Percentiles rank a stretch among this genome's conserved stretches.
These are phyloP conservation scores for Ogataea populi-albae DNA, from an alignment of 805 yeast species.

Conservation along the genomic window DNA sequence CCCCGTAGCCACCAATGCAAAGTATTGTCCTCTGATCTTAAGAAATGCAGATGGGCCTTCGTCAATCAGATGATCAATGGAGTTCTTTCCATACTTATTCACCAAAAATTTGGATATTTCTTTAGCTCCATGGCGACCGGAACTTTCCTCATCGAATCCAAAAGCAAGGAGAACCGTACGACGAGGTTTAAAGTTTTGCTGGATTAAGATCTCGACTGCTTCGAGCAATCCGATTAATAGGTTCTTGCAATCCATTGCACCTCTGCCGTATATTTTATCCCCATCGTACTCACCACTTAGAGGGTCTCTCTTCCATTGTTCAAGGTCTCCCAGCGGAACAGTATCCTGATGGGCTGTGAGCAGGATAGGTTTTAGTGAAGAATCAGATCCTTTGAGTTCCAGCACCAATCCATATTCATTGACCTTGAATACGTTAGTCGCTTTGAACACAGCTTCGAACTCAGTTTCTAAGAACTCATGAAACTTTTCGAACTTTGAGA, in stretches of 20 bases:
- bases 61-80: conserved; percentile 62
- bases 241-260: conserved; percentile 73
- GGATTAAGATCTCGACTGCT: conserved; percentile 54
- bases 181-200: conserved; percentile 48
- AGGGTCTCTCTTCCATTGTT: conserved; percentile 69
- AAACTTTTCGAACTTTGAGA: conserved; percentile 28
- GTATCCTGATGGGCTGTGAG: conserved; percentile 79
- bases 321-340: conserved; percentile 66
- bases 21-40: conserved; percentile 34
- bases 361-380: conserved; percentile 56
- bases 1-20: conserved; percentile 47
- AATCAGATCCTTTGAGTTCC: conserved; percentile 58
- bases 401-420: conserved; percentile 62
- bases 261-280: conserved; percentile 68
- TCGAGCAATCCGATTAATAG: conserved; percentile 64
- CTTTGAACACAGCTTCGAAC: conserved; percentile 50
- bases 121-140: conserved; percentile 62
- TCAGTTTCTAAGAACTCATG: conserved; percentile 48
- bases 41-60: conserved; percentile 39
- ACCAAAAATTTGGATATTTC: conserved; percentile 45
- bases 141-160: conserved; percentile 79
- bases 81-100: conserved; percentile 56
- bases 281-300: conserved; percentile 69
- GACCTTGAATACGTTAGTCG: conserved; percentile 48
- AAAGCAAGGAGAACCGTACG: conserved; percentile 63